phyloP scores from a whole-genome alignment of 2,329 filamentous ascomycete genomes.

The Hymenoscyphus fructigenus region DNA sequence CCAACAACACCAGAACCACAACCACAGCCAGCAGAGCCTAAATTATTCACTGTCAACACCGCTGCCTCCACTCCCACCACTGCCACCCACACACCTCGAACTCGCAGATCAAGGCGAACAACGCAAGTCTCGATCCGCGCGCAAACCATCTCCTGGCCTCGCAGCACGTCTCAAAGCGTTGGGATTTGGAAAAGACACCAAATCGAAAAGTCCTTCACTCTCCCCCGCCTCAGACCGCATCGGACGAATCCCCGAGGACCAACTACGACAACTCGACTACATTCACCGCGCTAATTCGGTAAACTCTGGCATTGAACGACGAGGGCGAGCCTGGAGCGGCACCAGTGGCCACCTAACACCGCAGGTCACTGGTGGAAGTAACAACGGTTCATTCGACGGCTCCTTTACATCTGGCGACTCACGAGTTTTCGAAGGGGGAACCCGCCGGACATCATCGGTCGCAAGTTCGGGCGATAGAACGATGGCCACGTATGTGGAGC shows the following conservation, averaged over 20 bases:
- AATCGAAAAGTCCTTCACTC: constrained; percentile 25
- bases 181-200: constrained; percentile 50
- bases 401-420: constrained; percentile 23
- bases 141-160: constrained; percentile 63
- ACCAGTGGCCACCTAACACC: constrained; percentile 44
- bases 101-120: constrained; percentile 19
- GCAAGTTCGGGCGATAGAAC: constrained; percentile 29
- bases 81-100: not conserved
- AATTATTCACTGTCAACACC: constrained; percentile 7
- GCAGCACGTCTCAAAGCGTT: constrained; percentile 65
- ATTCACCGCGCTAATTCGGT: constrained; percentile 59
- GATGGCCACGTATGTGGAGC: constrained; percentile 38
- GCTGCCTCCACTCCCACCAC: constrained; percentile 5
- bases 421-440: constrained; percentile 28
- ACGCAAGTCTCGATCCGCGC: constrained; percentile 33
- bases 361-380: constrained; percentile 33
- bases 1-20: constrained; percentile 15
- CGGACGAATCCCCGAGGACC: constrained; percentile 68
- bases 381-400: constrained; percentile 18
- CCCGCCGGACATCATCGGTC: constrained; percentile 27
- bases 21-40: not conserved
- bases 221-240: constrained; percentile 47
- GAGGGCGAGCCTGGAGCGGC: constrained; percentile 72
- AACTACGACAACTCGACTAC: constrained; percentile 67
- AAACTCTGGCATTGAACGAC: constrained; percentile 54